A percentile compares a stretch with the other conserved stretches of the same genome.
Conservation (phyloP, 208 protist genomes). For the Trypanosoma scelopori region DNA sequence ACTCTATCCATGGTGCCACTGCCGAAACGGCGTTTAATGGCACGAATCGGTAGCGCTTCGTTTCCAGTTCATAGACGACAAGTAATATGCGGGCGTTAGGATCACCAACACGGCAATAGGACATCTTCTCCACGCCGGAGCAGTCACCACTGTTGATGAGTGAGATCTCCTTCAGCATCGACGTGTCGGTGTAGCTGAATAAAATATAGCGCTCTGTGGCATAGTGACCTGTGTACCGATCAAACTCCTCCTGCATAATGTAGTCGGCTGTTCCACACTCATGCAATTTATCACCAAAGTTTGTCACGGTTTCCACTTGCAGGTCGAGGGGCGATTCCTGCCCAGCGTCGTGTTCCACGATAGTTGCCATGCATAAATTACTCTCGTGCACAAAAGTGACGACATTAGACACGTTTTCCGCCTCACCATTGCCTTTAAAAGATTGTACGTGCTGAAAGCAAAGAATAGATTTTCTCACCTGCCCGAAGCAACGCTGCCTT, state of each 20-base stretch:
- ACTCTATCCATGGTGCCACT: slow-evolving; percentile 69
- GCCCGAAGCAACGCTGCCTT: slow-evolving; percentile 37
- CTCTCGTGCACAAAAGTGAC: slow-evolving; percentile 71
- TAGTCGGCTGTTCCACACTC: slow-evolving; percentile 85
- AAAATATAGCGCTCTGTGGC: slow-evolving; percentile 66
- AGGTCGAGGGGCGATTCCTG: slow-evolving; percentile 30
- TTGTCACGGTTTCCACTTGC: slow-evolving; percentile 56
- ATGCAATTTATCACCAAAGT: slow-evolving; percentile 59
- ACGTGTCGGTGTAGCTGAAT: slow-evolving; percentile 77
- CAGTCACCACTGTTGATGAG: slow-evolving; percentile 42
- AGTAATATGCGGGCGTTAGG: slow-evolving; percentile 62
- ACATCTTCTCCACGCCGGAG: slow-evolving; percentile 59
- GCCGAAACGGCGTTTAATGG: slow-evolving; percentile 37
- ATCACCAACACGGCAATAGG: slow-evolving; percentile 79
- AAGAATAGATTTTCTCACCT: slow-evolving; percentile 51
- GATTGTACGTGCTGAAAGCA: slow-evolving; percentile 39
- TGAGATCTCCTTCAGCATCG: slow-evolving; percentile 57
- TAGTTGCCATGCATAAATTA: slow-evolving; percentile 69
- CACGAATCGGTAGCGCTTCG: slow-evolving; percentile 41
- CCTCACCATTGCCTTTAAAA: slow-evolving; percentile 14
- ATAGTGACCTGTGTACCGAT: slow-evolving; percentile 84
- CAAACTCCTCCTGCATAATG: slow-evolving; percentile 93
- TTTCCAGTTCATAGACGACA: slow-evolving; percentile 49
- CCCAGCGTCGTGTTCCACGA: slow-evolving; percentile 34
- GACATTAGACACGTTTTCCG: slow-evolving; percentile 2